Conservation (phyloP, 2,329 filamentous ascomycete species). For the Ophioceras dolichostomum region DNA sequence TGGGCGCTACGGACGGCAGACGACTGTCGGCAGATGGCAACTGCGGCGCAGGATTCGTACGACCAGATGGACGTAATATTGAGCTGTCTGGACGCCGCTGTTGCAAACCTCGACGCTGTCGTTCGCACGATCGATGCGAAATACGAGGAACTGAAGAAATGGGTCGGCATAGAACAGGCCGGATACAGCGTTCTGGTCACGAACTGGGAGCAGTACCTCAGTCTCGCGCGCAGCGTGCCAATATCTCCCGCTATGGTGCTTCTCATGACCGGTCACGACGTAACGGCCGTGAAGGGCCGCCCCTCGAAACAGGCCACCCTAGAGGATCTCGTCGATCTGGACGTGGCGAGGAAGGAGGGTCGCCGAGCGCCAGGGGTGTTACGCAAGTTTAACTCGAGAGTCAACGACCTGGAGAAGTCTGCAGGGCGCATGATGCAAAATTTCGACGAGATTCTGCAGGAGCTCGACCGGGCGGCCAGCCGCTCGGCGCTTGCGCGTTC, state of each 20-base stretch:
- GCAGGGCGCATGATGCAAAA: constrained; percentile 48
- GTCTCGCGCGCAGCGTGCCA: constrained; percentile 49
- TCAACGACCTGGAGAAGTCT: constrained; percentile 47
- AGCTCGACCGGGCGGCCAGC: constrained; percentile 46
- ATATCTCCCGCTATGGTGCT: constrained; percentile 54
- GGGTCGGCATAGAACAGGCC: constrained; percentile 53
- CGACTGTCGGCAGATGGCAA: constrained; percentile 55
- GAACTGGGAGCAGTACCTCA: constrained; percentile 57
- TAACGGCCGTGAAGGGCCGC: constrained; percentile 21
- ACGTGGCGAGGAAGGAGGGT: constrained; percentile 61
- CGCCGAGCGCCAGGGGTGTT: constrained; percentile 47
- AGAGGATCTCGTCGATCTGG: constrained; percentile 64
- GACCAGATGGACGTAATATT: constrained; percentile 65
- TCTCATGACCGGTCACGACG: constrained; percentile 45
- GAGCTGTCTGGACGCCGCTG: constrained; percentile 69
- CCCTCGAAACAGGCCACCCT: constrained; percentile 44
- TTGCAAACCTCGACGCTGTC: constrained; percentile 71
- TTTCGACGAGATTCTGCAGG: constrained; percentile 48
- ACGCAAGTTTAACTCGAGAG: constrained; percentile 45
- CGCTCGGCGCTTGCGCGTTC: constrained; percentile 44
- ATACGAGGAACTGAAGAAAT: constrained; percentile 56
- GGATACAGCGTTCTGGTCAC: constrained; percentile 54
- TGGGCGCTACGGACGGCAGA: constrained; percentile 67
- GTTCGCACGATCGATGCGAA: constrained; percentile 61
- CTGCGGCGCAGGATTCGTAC: constrained; percentile 51